A percentile compares a stretch with the other conserved stretches of the same genome.
These are phyloP conservation scores for Pseudogymnoascus sp. DNA, from an alignment of 2,329 filamentous ascomycete genomes.

Conservation along the genomic window DNA sequence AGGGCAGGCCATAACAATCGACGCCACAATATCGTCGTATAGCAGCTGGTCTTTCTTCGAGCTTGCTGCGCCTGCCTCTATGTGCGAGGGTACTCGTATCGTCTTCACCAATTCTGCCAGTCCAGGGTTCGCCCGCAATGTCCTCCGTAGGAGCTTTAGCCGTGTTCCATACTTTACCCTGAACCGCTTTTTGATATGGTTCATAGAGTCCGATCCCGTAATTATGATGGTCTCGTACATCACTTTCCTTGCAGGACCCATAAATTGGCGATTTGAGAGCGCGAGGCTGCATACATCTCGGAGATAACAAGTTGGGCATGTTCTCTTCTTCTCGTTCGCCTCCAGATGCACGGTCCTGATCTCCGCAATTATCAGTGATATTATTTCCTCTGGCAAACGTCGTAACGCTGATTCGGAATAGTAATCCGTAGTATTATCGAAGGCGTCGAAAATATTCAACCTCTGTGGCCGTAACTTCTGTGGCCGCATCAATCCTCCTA, in stretches of 20 bases:
- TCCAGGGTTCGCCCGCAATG: conserved; percentile 45
- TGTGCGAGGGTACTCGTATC: conserved; percentile 48
- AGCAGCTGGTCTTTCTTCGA: conserved; percentile 33
- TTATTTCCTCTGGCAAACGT: conserved; percentile 48
- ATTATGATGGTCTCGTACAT: conserved; percentile 51
- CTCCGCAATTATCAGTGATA: conserved; percentile 48
- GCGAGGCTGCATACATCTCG: conserved; percentile 49
- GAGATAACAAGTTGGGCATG: conserved; percentile 61
- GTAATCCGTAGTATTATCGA: not conserved
- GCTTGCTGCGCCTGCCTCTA: conserved; percentile 29
- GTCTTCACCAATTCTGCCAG: conserved; percentile 49
- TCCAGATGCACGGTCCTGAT: conserved; percentile 46
- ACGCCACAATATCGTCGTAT: conserved; percentile 52
- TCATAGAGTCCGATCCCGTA: conserved; percentile 46
- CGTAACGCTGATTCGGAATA: not conserved
- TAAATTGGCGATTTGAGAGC: conserved; percentile 20
- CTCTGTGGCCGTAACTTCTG: conserved; percentile 1
- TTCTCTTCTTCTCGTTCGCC: conserved; percentile 28
- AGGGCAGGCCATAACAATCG: conserved; percentile 57
- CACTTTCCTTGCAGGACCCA: not conserved
- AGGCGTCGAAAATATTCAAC: conserved; percentile 1
- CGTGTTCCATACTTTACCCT: conserved; percentile 47
- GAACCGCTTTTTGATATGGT: conserved; percentile 49
- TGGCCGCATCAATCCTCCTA: not conserved
- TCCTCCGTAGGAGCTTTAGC: conserved; percentile 50